Base-by-base conservation (phyloP, 345 rosid genomes). In the Ceriops decandra region DNA sequence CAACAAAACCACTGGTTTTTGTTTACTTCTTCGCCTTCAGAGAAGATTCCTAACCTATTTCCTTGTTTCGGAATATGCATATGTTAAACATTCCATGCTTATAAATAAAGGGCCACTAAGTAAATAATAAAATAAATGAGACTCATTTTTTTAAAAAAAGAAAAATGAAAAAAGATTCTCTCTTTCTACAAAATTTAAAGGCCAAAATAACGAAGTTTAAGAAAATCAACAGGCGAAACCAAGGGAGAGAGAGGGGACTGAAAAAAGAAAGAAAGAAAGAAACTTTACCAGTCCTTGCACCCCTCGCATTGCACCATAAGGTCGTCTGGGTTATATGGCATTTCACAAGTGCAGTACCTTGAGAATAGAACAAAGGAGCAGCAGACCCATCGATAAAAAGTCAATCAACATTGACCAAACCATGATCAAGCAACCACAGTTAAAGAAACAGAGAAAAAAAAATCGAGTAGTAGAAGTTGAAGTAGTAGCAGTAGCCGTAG, bases 271-370 rank as follows among this genome's bases (percentile, higher is more conserved):
- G n/a, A 36, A 60, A 54, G 15, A 67, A 10, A 27, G 30, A 56
- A 24, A 28, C 57, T 75, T 60, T 92, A 92, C 95, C 98, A 92
- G 85, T 90, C 96, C 71, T 82, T 92, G 87, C 98, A 92, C 7
- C 88, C 90, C 70, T 90, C 96, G 35, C 98, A 92, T 56, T 88
- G 95, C 72, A 90, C 98, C 97, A 90, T 90, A 30, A 92, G 89
- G 71, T 85, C 88, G 81, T 90, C 98, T 5, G 96, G 96, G 74
- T 92, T 90, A 80, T 92, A 87, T 1, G 98, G 98, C 96, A 90
- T 88, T 83, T 88, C 91, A 69, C 98, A 92, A 75, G 82, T 88
- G 84, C 98, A 92, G 71, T 88, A 92, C 81, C 98, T 92, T 78
- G 74, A 73, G 78, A 60, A 57, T 32, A 74, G 62, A 56, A 56